A percentile compares a stretch with the other conserved stretches of the same genome.
Evolutionary conservation across 2,329 filamentous ascomycete genomes (phyloP).

Genomic region (Acephala macrosclerotiorum): DNA sequence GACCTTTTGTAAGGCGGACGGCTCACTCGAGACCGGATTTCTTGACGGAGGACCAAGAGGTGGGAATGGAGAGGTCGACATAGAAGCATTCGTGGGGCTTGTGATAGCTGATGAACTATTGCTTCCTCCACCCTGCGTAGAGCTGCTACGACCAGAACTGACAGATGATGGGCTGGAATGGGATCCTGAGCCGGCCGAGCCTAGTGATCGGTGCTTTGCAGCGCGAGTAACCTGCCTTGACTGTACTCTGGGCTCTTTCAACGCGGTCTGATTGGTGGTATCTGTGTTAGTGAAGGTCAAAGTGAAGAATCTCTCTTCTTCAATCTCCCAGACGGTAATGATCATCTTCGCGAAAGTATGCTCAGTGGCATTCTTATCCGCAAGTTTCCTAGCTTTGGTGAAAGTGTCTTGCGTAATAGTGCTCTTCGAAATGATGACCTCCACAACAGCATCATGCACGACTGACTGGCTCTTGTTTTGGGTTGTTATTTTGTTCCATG

Average conservation of each 20-base stretch:
- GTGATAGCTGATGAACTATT: constrained; percentile 48
- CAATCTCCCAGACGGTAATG: constrained; percentile 75
- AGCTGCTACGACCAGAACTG: constrained; percentile 37
- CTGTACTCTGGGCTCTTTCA: constrained; percentile 34
- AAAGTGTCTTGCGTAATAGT: constrained; percentile 28
- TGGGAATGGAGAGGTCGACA: constrained; percentile 68
- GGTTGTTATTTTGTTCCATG: constrained; percentile 27
- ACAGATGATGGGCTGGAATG: constrained; percentile 40
- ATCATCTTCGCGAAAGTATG: constrained; percentile 75
- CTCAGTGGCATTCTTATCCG: constrained; percentile 36
- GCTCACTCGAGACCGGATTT: constrained; percentile 60
- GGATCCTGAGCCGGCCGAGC: constrained; percentile 23
- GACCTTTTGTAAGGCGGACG: constrained; percentile 76
- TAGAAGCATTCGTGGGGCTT: constrained; percentile 60
- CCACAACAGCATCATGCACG: constrained; percentile 67
- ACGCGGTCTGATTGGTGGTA: constrained; percentile 44
- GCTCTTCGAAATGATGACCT: constrained; percentile 66
- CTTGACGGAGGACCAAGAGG: constrained; percentile 70
- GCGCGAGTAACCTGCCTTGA: constrained; percentile 31
- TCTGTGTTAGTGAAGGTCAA: constrained; percentile 75
- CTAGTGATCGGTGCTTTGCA: constrained; percentile 23
- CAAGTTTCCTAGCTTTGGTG: constrained; percentile 11
- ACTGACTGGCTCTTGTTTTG: constrained; percentile 46
- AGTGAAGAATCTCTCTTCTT: constrained; percentile 75
- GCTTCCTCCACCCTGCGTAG: constrained; percentile 28